Percentiles rank a stretch among this genome's conserved stretches.
Conservation (phyloP, 2,329 filamentous ascomycete genomes). For the Cladosporium sp. region DNA sequence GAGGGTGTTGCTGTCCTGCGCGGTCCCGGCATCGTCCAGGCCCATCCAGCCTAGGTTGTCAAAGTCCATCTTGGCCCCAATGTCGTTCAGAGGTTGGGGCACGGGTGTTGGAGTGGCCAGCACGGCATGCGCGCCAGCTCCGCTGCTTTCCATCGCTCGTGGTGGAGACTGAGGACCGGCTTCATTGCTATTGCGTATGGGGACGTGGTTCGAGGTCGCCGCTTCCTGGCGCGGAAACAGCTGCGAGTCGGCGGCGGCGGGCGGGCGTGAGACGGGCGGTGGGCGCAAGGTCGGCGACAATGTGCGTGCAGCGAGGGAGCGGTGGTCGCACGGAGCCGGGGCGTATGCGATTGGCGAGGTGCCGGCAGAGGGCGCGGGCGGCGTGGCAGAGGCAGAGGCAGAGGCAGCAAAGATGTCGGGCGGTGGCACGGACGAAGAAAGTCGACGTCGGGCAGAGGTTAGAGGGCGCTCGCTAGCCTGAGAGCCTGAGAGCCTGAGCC, state of each 20-base stretch:
- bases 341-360: background rate
- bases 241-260: background rate
- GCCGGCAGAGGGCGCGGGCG: background rate
- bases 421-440: no score
- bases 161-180: constrained; percentile 16
- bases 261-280: background rate
- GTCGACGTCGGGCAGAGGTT: no score
- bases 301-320: background rate
- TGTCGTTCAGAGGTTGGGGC: constrained; percentile 2
- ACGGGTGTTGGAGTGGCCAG: constrained; percentile 11
- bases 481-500: no score
- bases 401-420: no score
- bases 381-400: no score
- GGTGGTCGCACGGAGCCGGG: background rate
- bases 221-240: constrained; percentile 9
- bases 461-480: no score
- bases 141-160: constrained; percentile 23
- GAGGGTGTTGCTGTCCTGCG: background rate
- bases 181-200: constrained; percentile 17
- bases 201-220: constrained; percentile 1
- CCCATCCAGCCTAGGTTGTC: constrained; percentile 8
- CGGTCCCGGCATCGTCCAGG: constrained; percentile 2
- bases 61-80: constrained; percentile 2
- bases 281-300: background rate
- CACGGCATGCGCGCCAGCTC: constrained; percentile 18